Base-by-base conservation (phyloP, 2,329 filamentous ascomycete species). In the Fusarium vanettenii region DNA sequence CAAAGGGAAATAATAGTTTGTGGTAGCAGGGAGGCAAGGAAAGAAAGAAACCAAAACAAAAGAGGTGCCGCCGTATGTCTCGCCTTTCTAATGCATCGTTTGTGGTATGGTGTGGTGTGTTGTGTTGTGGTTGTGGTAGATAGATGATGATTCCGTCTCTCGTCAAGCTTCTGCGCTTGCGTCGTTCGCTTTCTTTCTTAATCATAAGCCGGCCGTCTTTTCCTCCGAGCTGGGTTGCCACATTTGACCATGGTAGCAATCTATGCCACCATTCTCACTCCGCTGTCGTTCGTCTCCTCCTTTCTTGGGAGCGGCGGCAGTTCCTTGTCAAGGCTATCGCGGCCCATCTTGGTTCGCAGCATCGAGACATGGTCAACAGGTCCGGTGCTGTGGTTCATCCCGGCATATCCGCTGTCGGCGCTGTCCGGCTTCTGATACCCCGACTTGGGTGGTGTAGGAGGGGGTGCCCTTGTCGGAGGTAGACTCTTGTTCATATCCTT, bases 311-410 rank as follows among this genome's bases (percentile, higher is more conserved):
- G 80, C 4, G 89, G 88, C 8, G 90, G 90, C 56, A 92, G 80
- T 13, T 86, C 86, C 82, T 92, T 92, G 74, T 92, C 88, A 50
- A 92, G 82, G 73, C 89, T 91, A 45, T 89, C 87, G 56, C 86
- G 86, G 80, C 88, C 89, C 67, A 89, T 76, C 70, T 81, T 83
- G 33, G 80, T 72, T 41, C 82, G 81, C 48, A 84, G 76, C 67
- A 78, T 82, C 43, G 78, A 71, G 66, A 74, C 37, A 8, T 70
- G 62, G 6, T 72, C 79, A 60, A 80, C 78, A 22, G 80, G 78
- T 10, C 80, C 81, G 33, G 79, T 80, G 57, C 79, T 79, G 57
- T 73, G 81, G 48, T 82, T 79, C 67, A 75, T 80, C 43, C 83
- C 84, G 22, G 83, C 85, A 69, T 87, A 88, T 18, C 86, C 85